Conservation (phyloP, 768 basidiomycete species). For the Boletellus ananiceps region DNA sequence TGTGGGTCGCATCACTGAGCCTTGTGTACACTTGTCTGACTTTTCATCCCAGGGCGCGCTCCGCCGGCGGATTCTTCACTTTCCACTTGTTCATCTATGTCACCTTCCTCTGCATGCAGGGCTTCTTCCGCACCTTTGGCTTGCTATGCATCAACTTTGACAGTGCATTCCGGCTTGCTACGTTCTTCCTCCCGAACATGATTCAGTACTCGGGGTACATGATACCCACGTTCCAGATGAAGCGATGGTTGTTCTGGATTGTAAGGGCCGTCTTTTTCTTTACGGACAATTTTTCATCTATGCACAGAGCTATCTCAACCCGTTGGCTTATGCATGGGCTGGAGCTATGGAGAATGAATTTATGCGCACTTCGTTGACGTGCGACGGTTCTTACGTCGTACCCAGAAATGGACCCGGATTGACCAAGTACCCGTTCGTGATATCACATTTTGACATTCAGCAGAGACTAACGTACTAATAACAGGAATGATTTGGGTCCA, state of each 20-base stretch:
- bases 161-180: conserved; percentile 49
- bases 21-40: conserved; percentile 18
- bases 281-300: conserved; percentile 7
- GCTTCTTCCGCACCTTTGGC: conserved; percentile 78
- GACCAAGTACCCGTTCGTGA: conserved; percentile 58
- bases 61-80: conserved; percentile 45
- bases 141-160: conserved; percentile 52
- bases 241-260: conserved; percentile 84
- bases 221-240: conserved; percentile 65
- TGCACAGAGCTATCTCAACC: conserved; percentile 67
- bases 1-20: conserved; percentile 33
- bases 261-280: conserved; percentile 35
- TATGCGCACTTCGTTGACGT: conserved; percentile 55
- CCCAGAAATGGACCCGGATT: conserved; percentile 59
- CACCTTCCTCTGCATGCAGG: conserved; percentile 71
- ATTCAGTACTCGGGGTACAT: conserved; percentile 69
- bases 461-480: conserved; percentile 12
- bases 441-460: not conserved
- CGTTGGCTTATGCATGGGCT: conserved; percentile 72
- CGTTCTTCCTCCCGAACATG: conserved; percentile 74
- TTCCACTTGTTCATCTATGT: conserved; percentile 64
- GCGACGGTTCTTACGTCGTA: conserved; percentile 60
- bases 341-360: conserved; percentile 86
- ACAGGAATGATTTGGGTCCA: conserved; percentile 46
- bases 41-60: conserved; percentile 23